Percentiles rank a stretch among this genome's conserved stretches.
Evolutionary conservation across 2,329 filamentous ascomycete species (phyloP).

Genomic region (Nemania sp.): DNA sequence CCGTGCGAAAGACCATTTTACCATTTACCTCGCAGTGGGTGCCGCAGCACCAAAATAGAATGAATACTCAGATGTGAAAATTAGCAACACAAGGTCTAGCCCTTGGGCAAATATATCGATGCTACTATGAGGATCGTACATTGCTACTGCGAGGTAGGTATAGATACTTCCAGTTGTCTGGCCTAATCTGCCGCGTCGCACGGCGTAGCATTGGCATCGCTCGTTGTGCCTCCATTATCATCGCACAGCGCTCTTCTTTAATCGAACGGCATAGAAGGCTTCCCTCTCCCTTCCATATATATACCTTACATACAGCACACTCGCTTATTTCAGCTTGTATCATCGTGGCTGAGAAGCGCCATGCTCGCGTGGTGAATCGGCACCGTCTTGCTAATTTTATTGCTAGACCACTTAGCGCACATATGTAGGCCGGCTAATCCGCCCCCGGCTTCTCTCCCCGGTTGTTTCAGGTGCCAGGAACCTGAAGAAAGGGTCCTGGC

Average conservation of each 20-base stretch:
- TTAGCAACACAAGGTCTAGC: slow-evolving; percentile 11
- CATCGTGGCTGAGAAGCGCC: neutral
- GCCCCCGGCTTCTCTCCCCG: slow-evolving; percentile 8
- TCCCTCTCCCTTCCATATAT: neutral
- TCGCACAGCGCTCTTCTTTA: neutral
- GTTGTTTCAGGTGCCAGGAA: slow-evolving; percentile 23
- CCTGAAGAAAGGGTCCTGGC: neutral
- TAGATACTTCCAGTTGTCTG: neutral
- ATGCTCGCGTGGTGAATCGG: neutral
- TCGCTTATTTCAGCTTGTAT: neutral
- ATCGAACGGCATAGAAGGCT: neutral
- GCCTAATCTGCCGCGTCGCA: neutral
- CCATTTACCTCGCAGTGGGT: neutral
- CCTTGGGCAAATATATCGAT: slow-evolving; percentile 10
- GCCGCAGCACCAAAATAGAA: neutral
- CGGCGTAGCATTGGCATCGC: neutral
- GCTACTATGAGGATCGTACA: slow-evolving; percentile 14
- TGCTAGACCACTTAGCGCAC: neutral
- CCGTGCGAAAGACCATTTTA: slow-evolving; percentile 3
- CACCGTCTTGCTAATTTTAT: neutral
- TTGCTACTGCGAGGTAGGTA: neutral
- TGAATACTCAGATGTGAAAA: neutral
- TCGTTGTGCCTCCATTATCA: too few species aligned
- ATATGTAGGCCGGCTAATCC: neutral
- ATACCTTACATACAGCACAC: neutral